phyloP scores from a whole-genome alignment of 2,329 filamentous ascomycete genomes.

The Mariannaea sp. region DNA sequence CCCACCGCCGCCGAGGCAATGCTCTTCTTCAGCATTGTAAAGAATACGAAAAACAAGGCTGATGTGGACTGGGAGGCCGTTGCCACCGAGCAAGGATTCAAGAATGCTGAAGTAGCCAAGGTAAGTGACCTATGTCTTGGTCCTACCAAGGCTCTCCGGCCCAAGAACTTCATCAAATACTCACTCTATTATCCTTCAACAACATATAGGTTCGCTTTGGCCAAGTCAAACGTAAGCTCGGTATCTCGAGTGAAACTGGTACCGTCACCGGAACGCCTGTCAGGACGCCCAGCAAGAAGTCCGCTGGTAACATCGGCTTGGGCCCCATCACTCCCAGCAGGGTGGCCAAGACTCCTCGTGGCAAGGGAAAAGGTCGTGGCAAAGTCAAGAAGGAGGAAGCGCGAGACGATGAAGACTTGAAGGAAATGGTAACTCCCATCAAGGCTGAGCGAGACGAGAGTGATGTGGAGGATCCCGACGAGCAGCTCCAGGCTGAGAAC shows the following conservation, averaged over 20 bases:
- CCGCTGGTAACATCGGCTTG: neutral
- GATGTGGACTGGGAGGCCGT: constrained; percentile 56
- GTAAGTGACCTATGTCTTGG: constrained; percentile 35
- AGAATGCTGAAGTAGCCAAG: constrained; percentile 52
- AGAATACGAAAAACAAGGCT: constrained; percentile 49
- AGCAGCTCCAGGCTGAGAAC: constrained; percentile 22
- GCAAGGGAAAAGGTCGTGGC: constrained; percentile 27
- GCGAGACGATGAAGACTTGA: constrained; percentile 20
- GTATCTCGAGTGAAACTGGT: constrained; percentile 40
- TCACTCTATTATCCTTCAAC: neutral
- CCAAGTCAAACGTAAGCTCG: constrained; percentile 55
- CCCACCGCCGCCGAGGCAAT: constrained; percentile 49
- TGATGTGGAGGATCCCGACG: constrained; percentile 15
- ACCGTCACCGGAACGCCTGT: constrained; percentile 4
- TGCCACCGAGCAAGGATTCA: constrained; percentile 49
- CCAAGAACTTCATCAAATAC: neutral
- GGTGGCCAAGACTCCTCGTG: constrained; percentile 41
- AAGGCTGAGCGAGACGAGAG: constrained; percentile 30
- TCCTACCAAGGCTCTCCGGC: too few relatives aligned
- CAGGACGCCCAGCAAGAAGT: constrained; percentile 35
- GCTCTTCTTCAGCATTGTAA: constrained; percentile 52
- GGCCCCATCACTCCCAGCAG: constrained; percentile 33
- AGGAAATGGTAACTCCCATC: constrained; percentile 10
- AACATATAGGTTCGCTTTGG: constrained; percentile 53
- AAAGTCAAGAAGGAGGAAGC: constrained; percentile 35